phyloP scores from a whole-genome alignment of 176 grass and related monocot species.

The Aegilops bicornis region DNA sequence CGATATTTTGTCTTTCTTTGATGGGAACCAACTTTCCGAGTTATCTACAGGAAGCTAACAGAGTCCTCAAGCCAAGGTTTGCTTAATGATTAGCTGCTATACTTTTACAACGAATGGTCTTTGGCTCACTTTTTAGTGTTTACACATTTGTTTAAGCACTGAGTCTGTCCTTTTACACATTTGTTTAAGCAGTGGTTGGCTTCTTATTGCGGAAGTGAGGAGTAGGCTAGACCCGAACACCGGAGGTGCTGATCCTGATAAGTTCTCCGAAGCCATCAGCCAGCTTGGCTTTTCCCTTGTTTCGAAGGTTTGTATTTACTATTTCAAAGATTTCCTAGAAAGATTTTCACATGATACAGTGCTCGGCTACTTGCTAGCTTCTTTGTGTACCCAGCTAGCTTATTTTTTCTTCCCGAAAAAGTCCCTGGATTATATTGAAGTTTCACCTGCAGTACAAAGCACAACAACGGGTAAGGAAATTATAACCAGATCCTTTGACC shows the following conservation, averaged over 20 bases:
- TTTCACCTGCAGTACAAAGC: no score
- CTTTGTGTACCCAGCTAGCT: not conserved
- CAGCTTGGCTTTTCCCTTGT: conserved; percentile 80
- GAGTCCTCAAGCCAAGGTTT: conserved; percentile 86
- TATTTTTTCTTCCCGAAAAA: no score
- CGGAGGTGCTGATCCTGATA: conserved; percentile 81
- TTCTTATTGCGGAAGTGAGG: conserved; percentile 93
- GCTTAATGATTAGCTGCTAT: conserved; percentile 6
- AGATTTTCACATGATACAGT: conserved; percentile 1
- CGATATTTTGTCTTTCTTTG: conserved; percentile 95
- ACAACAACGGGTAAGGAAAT: no score
- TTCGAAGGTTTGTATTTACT: conserved; percentile 61
- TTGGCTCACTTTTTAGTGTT: not conserved
- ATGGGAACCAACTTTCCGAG: conserved; percentile 86
- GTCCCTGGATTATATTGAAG: no score
- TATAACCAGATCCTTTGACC: no score
- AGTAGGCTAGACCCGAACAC: conserved; percentile 93
- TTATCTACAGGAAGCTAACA: conserved; percentile 87
- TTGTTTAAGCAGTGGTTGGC: conserved; percentile 77
- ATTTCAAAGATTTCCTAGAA: conserved; percentile 9
- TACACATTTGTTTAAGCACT: conserved; percentile 48
- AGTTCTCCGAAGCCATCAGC: conserved; percentile 72
- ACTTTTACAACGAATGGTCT: not conserved
- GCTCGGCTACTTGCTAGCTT: not conserved
- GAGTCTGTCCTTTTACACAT: conserved; percentile 17